Evolutionary conservation across 2,329 filamentous ascomycete genomes (phyloP).

Genomic region (Trichoderma brevicompactum): DNA sequence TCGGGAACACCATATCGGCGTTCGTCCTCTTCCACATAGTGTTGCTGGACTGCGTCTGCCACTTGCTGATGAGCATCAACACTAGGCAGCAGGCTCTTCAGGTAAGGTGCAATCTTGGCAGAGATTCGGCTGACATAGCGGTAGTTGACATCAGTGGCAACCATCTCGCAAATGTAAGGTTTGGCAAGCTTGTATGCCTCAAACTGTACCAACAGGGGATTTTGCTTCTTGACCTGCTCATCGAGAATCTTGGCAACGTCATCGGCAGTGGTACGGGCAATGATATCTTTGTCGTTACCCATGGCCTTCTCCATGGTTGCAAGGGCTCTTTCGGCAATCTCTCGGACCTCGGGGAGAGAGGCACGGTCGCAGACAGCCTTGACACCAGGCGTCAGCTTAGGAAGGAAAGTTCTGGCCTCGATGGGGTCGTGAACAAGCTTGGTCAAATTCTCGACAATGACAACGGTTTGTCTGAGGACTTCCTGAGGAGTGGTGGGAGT

Average conservation of each 20-base stretch:
- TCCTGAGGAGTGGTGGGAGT: conserved; percentile 90
- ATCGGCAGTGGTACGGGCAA: conserved; percentile 69
- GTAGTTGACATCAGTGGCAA: conserved; percentile 85
- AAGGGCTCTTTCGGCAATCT: conserved; percentile 81
- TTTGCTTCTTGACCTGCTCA: conserved; percentile 72
- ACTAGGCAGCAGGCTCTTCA: conserved; percentile 70
- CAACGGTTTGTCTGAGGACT: conserved; percentile 91
- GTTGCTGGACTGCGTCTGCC: conserved; percentile 72
- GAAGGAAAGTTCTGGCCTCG: conserved; percentile 92
- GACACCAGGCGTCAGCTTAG: conserved; percentile 91
- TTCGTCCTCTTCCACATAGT: conserved; percentile 82
- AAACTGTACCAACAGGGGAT: conserved; percentile 61
- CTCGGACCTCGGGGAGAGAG: conserved; percentile 91
- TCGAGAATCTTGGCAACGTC: conserved; percentile 79
- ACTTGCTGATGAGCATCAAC: conserved; percentile 65
- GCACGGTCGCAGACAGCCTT: conserved; percentile 85
- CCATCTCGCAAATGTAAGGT: conserved; percentile 79
- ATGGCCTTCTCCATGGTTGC: conserved; percentile 93
- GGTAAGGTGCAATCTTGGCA: conserved; percentile 71
- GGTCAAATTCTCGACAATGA: conserved; percentile 97
- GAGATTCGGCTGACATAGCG: conserved; percentile 76
- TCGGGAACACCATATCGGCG: conserved; percentile 83
- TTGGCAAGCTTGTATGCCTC: conserved; percentile 71
- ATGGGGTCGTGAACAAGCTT: conserved; percentile 96
- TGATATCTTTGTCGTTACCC: conserved; percentile 67